Conservation (phyloP, 2,329 filamentous ascomycete genomes). For the Pezicula carpinea region DNA sequence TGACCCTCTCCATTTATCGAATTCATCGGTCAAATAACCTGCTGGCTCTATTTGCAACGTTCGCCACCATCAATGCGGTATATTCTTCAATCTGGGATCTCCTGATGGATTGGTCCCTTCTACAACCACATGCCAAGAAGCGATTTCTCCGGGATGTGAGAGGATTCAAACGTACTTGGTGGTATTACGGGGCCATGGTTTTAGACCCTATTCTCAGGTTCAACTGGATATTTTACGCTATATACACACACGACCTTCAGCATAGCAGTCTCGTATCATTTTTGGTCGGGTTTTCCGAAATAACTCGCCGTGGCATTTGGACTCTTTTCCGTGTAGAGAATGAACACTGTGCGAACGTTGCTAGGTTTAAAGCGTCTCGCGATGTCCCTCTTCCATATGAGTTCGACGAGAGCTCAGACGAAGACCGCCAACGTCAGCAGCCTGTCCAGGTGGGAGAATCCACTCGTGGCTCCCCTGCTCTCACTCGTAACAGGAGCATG, state of each 20-base stretch:
- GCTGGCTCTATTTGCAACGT: slow-evolving; percentile 71
- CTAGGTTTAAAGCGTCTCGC: slow-evolving; percentile 81
- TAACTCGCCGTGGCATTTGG: slow-evolving; percentile 85
- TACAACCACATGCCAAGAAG: slow-evolving; percentile 68
- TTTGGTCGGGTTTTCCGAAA: slow-evolving; percentile 70
- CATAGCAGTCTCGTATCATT: slow-evolving; percentile 83
- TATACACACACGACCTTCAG: slow-evolving; percentile 62
- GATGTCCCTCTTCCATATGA: slow-evolving; percentile 81
- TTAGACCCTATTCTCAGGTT: slow-evolving; percentile 83
- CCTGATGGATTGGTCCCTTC: slow-evolving; percentile 92
- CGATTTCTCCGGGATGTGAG: slow-evolving; percentile 71
- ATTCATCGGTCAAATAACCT: slow-evolving; percentile 54
- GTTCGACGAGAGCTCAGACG: slow-evolving; percentile 13
- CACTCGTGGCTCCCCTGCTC: slow-evolving; percentile 11
- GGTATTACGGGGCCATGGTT: slow-evolving; percentile 82
- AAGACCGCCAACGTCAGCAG: slow-evolving; percentile 9
- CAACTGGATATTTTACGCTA: slow-evolving; percentile 87
- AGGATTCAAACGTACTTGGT: slow-evolving; percentile 72
- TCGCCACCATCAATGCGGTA: slow-evolving; percentile 75
- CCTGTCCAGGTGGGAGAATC: slow-evolving; percentile 1
- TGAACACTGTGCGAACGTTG: slow-evolving; percentile 91
- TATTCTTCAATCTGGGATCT: slow-evolving; percentile 92
- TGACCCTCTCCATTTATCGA: slow-evolving; percentile 78
- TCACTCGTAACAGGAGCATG: slow-evolving; percentile 16
- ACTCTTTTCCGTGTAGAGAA: slow-evolving; percentile 93